A percentile compares a stretch with the other conserved stretches of the same genome.
phyloP scores from a whole-genome alignment of 192 early-diverging fungal genomes.

The Linnemannia zychae region DNA sequence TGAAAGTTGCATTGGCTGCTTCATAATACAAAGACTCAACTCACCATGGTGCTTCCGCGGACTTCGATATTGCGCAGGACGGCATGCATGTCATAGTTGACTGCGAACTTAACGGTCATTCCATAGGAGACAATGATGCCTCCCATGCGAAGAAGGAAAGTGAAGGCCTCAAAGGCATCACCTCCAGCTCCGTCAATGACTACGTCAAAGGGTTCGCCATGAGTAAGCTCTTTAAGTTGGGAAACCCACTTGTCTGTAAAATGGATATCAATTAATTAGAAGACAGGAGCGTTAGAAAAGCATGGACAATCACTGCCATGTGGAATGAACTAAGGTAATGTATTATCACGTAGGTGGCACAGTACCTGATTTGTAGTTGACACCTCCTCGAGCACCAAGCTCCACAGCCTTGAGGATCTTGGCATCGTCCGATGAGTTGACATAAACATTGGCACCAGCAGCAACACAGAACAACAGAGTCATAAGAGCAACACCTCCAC shows the following conservation, averaged over 20 bases:
- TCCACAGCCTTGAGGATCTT: constrained; percentile 70
- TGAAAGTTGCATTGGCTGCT: constrained; percentile 12
- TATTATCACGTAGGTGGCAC: not conserved
- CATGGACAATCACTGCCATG: not conserved
- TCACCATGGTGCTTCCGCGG: constrained; percentile 66
- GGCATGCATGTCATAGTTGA: constrained; percentile 51
- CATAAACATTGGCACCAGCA: constrained; percentile 74
- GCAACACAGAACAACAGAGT: constrained; percentile 74
- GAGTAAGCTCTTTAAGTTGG: not conserved
- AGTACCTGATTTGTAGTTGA: constrained; percentile 72
- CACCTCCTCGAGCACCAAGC: constrained; percentile 73
- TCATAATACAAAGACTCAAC: constrained; percentile 12
- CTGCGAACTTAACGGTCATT: not conserved
- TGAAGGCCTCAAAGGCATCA: constrained; percentile 49
- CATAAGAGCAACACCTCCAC: constrained; percentile 77
- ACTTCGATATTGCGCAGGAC: constrained; percentile 71
- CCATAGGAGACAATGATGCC: constrained; percentile 60
- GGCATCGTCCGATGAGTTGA: constrained; percentile 67
- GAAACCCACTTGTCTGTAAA: constrained; percentile 9
- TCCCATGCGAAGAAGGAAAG: constrained; percentile 57
- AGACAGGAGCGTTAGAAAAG: not conserved
- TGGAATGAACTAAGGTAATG: constrained; percentile 12
- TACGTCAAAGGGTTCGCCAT: constrained; percentile 55
- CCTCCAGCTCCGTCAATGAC: constrained; percentile 76
- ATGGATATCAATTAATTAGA: constrained; percentile 14